Base-by-base conservation (phyloP, 352 stramenopile species). In the Phytophthora cactorum region DNA sequence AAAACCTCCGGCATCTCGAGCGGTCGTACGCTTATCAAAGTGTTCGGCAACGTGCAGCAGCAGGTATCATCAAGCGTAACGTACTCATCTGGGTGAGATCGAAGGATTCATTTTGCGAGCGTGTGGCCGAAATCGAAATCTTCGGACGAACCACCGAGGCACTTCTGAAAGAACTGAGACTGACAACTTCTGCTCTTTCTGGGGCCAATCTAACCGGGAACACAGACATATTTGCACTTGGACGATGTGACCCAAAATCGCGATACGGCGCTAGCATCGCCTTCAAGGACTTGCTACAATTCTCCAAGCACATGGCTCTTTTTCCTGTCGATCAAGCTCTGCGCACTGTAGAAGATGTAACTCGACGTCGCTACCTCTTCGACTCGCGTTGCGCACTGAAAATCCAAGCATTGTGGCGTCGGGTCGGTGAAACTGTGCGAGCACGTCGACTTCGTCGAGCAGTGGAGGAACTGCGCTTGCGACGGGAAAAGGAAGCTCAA, bases 291-390 rank as follows among this genome's bases (percentile, higher is more conserved):
- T 59, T 92, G 4, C 83, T 91, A 53, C 77, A 79, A 4, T 92
- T 87, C 46, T 79, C 81, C 27, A 90, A 90, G 59, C 78, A 92
- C 70, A 65, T 92, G 39, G 82, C 82, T 15, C 58, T 91, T 29
- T 91, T 86, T 43, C 75, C 84, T 1, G 77, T 92, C 1, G 84
- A 92, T 50, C 77, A 92, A 27, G 84, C 82, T 9, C 52, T 92
- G 10, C 79, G 84, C 0, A 70, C 72, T 8, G 71, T 91, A 10
- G 77, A 86, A n/a, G 76, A 79, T 32, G 70, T 91, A n/a, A 74
- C 84, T 32, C 66, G 56, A 59, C 88, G 86, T 32, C 77, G 78
- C 10, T 77, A 74, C 25, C 64, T 92, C 31, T 80, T 79, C 31
- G 60, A 82, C 38, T 56, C 72, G 11, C 77, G 84, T 0, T 88